Evolutionary conservation across 495 filamentous ascomycete species (phyloP), one percentile per base, ranked within the genome.

Genomic region (Cercophora sp.): DNA sequence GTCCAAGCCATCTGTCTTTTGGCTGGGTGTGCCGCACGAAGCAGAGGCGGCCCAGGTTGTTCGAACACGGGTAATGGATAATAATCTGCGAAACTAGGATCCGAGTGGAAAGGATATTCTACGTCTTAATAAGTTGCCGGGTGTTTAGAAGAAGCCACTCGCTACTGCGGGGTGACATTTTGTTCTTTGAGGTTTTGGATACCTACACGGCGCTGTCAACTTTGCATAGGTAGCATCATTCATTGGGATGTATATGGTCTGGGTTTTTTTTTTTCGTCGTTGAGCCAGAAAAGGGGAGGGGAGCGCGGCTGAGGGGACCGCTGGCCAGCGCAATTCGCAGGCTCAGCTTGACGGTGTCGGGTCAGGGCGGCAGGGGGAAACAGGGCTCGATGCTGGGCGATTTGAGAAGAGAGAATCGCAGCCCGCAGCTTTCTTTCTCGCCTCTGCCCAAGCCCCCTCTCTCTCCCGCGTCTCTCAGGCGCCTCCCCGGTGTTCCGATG

Each of bases 131-230:
- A 36, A 35, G 32, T 24, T 35, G 29, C 46, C 32, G 32, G n/a
- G n/a, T n/a, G n/a, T n/a, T 16, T 22, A 20, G 18, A 13, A 37
- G 23, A 20, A 26, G 41, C 15, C 41, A n/a, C n/a, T 11, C 22
- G 46, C 19, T 31, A 49, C 34, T 19, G 27, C 46, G 15, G 31
- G 19, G 18, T 11, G 31, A 19, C 16, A 23, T n/a, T 36, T 19
- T 36, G 16, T 24, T 36, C 31, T 25, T 49, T 25, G 46, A 37
- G 46, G 46, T 37, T 37, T 49, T 49, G 46, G 46, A 49, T 49
- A 49, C 46, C 46, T 23, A 25, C 41, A 44, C 22, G 24, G 20
- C 41, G 41, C 22, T 24, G 24, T 44, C 41, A 24, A 44, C 41
- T 44, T 44, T 44, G 41, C 41, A 44, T 44, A 44, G 41, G n/a